Base-by-base conservation (phyloP, 352 stramenopile species). In the Nothophytophthora sp. region DNA sequence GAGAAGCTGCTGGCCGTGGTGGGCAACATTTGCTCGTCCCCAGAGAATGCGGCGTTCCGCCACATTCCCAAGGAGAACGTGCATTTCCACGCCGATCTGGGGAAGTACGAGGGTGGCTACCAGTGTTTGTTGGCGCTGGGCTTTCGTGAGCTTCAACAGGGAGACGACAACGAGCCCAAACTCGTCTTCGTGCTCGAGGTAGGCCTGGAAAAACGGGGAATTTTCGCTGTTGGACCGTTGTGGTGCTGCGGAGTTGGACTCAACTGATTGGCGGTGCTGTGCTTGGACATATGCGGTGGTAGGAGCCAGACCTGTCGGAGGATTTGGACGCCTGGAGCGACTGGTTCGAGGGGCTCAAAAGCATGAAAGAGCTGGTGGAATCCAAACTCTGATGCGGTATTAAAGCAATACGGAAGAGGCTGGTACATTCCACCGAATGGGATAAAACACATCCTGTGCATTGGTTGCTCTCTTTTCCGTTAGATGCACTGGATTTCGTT, bases 301-400 rank as follows among this genome's bases (percentile, higher is more conserved):
- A 92, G 74, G 81, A 95, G 48, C 81, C 84, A 0, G 74, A 95
- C 43, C 52, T 95, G 45, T 73, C 67, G 5, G 63, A 73, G 44
- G 84, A 95, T 58, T 55, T 95, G 18, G 78, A 95, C 50, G 66
- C 62, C 11, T 95, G 84, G 84, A 95, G 78, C 50, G 54, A 63
- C 27, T 95, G 84, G 84, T 95, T 92, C 54, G 80, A 92, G 29
- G 63, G 59, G 15, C 56, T 95, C 11, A 90, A 85, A 50, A 74
- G 67, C 25, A 79, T 92, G 72, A 76, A 77, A 46, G 68, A 61
- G 27, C 44, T 79, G n/a, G 48, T 83, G 10, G 60, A 60, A 33
- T 55, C 51, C 4, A 74, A 76, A 24, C 25, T 82, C 27, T 61
- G 27, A 66, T 30, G 24, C n/a, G 9, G 15, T 10, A n/a, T 7